Evolutionary conservation across 2,329 filamentous ascomycete species (phyloP).

Genomic region (Diaporthe vaccinii): DNA sequence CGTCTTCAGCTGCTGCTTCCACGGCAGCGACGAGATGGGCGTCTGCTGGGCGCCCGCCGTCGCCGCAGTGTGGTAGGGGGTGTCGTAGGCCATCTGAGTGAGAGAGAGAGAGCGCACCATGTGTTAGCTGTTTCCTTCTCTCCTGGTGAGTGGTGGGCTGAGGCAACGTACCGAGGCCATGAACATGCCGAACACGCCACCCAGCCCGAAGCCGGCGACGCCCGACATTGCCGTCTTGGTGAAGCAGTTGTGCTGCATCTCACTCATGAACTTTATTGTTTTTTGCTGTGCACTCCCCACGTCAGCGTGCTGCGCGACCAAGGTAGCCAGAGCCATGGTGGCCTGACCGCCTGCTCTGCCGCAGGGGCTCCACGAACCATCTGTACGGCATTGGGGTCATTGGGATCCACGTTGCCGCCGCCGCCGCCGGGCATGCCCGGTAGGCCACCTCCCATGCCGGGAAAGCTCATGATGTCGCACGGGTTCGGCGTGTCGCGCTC

Average conservation of each 20-base stretch:
- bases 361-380: conserved; percentile 44
- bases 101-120: background rate
- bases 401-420: conserved; percentile 51
- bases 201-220: conserved; percentile 93
- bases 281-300: conserved; percentile 10
- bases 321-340: background rate
- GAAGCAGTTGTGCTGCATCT: conserved; percentile 95
- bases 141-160: conserved; percentile 8
- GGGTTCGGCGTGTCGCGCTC: conserved; percentile 2
- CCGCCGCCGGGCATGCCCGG: conserved; percentile 41
- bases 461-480: conserved; percentile 55
- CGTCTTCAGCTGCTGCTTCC: conserved; percentile 83
- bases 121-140: conserved; percentile 5
- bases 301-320: conserved; percentile 19
- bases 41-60: conserved; percentile 49
- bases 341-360: background rate
- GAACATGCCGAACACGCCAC: conserved; percentile 95
- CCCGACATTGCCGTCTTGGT: conserved; percentile 91
- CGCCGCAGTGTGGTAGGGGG: conserved; percentile 75
- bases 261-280: conserved; percentile 34
- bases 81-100: conserved; percentile 95
- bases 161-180: conserved; percentile 85
- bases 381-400: conserved; percentile 65
- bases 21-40: conserved; percentile 75
- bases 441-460: conserved; percentile 47